A percentile compares a stretch with the other conserved stretches of the same genome.
Conservation (phyloP, 306 rosid species). For the Sindora glabra region DNA sequence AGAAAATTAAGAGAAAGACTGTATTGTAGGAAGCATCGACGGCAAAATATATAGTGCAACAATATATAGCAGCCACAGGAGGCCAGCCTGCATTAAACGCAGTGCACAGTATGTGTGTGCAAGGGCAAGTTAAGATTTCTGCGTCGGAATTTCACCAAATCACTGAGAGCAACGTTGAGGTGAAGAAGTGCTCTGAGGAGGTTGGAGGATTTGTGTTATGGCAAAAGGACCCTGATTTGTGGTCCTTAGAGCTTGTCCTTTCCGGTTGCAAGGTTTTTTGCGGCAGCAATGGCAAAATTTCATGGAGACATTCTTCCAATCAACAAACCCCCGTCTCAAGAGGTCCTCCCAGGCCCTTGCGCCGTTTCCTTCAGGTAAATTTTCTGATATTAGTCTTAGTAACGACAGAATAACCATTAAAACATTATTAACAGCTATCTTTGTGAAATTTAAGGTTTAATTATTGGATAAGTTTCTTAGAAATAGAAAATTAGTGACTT, state of each 20-base stretch:
- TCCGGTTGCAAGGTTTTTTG: constrained; percentile 75
- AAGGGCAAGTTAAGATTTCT: constrained; percentile 63
- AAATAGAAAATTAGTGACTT: no score
- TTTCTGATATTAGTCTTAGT: no score
- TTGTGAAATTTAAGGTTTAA: no score
- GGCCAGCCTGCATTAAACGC: constrained; percentile 76
- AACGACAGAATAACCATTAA: no score
- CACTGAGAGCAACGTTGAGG: constrained; percentile 26
- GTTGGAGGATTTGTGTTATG: constrained; percentile 74
- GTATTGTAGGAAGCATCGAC: constrained; percentile 80
- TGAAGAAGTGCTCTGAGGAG: constrained; percentile 62
- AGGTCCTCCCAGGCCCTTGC: constrained; percentile 86
- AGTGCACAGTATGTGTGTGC: constrained; percentile 75
- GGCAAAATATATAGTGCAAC: constrained; percentile 88
- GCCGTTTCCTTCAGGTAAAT: constrained; percentile 82
- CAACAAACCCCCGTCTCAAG: constrained; percentile 51
- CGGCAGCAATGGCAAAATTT: constrained; percentile 82
- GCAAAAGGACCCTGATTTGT: constrained; percentile 90
- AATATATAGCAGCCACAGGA: constrained; percentile 91
- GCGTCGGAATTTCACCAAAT: constrained; percentile 81
- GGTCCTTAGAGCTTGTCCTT: constrained; percentile 69
- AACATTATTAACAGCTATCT: no score
- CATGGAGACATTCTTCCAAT: constrained; percentile 89
- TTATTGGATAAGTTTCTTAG: no score
- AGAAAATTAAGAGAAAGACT: no score